Percentiles rank a stretch among this genome's conserved stretches.
phyloP scores from a whole-genome alignment of 177 flowering plant species.

The Vitis hybrid region DNA sequence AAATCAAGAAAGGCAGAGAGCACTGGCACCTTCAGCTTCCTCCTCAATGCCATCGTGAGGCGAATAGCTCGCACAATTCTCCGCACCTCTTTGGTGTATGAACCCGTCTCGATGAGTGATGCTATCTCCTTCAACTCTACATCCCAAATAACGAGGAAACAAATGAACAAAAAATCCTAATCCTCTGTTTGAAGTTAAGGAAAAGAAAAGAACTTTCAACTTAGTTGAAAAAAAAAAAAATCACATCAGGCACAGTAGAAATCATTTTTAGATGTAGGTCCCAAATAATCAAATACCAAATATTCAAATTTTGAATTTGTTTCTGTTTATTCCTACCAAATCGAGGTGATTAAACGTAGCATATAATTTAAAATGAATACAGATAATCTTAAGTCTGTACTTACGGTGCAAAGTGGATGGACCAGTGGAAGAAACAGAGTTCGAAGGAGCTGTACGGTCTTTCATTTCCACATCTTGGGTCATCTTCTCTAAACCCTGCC shows the following conservation, averaged over 20 bases:
- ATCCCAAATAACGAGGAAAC: too few relatives aligned
- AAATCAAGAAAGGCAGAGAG: slow-evolving; percentile 55
- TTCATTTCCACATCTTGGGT: slow-evolving; percentile 77
- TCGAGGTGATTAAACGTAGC: too few relatives aligned
- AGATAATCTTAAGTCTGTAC: background rate
- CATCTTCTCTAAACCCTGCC: slow-evolving; percentile 29
- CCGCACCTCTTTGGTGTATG: slow-evolving; percentile 74
- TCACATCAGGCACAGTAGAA: too few relatives aligned
- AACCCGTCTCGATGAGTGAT: slow-evolving; percentile 66
- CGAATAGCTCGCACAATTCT: slow-evolving; percentile 67
- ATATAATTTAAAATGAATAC: background rate
- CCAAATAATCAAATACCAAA: too few relatives aligned
- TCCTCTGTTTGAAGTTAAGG: background rate
- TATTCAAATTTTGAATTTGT: too few relatives aligned
- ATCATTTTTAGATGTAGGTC: too few relatives aligned
- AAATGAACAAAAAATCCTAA: background rate
- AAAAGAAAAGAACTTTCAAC: background rate
- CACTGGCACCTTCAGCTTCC: slow-evolving; percentile 59
- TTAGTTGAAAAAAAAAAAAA: too few relatives aligned
- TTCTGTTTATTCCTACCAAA: too few relatives aligned
- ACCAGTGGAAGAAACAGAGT: slow-evolving; percentile 32
- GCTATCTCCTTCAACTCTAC: slow-evolving; percentile 7
- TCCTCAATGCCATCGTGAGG: slow-evolving; percentile 63
- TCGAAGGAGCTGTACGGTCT: slow-evolving; percentile 46
- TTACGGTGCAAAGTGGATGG: slow-evolving; percentile 52